phyloP scores from a whole-genome alignment of 148 eudicot species.

The Fallopia convolvulus region DNA sequence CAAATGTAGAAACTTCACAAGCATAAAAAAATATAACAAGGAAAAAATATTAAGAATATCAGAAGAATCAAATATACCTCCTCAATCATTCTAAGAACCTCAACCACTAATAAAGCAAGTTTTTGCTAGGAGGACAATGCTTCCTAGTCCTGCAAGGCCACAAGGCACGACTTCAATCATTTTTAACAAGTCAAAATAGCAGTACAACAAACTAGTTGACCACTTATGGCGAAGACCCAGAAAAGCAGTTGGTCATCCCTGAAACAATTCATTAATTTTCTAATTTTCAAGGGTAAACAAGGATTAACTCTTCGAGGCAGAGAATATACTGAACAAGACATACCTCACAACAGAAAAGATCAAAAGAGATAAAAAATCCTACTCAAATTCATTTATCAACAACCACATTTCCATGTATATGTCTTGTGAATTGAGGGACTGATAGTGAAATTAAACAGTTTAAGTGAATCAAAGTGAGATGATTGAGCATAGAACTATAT shows the following conservation, averaged over 20 bases:
- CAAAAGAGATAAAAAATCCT: neutral
- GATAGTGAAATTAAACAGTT: neutral
- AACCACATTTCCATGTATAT: neutral
- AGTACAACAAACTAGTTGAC: neutral
- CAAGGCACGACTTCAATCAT: neutral
- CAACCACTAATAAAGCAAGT: slow-evolving; percentile 74
- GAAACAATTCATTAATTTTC: neutral
- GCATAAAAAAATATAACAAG: neutral
- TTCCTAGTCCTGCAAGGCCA: slow-evolving; percentile 62
- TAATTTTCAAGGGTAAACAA: neutral
- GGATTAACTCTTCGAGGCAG: neutral
- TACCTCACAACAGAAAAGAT: neutral
- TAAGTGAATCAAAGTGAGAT: neutral
- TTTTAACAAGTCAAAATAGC: neutral
- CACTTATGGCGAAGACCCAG: neutral
- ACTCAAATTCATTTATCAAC: neutral
- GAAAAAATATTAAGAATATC: neutral
- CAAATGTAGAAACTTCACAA: too few relatives aligned
- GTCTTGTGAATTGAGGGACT: neutral
- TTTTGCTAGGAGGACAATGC: slow-evolving; percentile 79
- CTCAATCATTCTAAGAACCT: slow-evolving; percentile 89
- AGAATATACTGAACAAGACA: neutral
- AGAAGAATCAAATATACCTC: slow-evolving; percentile 39
- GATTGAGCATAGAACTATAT: neutral
- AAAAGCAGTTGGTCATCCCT: neutral